These are phyloP conservation scores for Misopates orontium DNA, from an alignment of 257 asterid genomes.

Conservation along the genomic window DNA sequence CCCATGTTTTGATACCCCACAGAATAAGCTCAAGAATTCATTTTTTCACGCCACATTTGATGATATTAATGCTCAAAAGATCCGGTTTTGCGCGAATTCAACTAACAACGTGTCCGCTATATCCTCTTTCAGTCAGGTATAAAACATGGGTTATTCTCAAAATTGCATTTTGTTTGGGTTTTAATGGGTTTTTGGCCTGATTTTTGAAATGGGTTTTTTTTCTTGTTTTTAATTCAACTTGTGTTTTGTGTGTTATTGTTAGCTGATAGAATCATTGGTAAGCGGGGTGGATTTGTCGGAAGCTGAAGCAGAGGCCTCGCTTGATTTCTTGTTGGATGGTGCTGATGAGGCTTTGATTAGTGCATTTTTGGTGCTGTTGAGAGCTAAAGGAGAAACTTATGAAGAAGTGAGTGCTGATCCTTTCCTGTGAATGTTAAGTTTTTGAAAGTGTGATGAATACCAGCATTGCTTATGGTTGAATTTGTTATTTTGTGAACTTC, in stretches of 20 bases:
- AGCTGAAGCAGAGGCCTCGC: conserved; percentile 83
- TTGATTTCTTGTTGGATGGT: conserved; percentile 78
- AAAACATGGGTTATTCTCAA: background rate
- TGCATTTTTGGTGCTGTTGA: conserved; percentile 90
- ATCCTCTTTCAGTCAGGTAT: conserved; percentile 51
- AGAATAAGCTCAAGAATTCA: conserved; percentile 19
- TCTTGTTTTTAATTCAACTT: background rate
- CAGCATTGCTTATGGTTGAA: background rate
- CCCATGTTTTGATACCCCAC: conserved; percentile 18
- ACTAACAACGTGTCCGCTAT: conserved; percentile 33
- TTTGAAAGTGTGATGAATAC: conserved; percentile 3
- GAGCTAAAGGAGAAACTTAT: conserved; percentile 96
- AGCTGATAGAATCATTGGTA: conserved; percentile 79
- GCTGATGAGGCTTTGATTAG: conserved; percentile 92
- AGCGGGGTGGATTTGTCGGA: conserved; percentile 78
- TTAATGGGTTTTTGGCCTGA: background rate
- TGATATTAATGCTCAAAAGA: conserved; percentile 26
- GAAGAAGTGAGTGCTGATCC: conserved; percentile 60
- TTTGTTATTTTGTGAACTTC: background rate
- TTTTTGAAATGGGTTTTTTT: background rate
- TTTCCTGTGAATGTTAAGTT: background rate
- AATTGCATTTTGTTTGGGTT: background rate
- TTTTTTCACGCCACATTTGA: conserved; percentile 4
- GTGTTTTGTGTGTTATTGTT: conserved; percentile 11
- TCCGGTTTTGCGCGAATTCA: conserved; percentile 32